These are phyloP conservation scores for Tolypocladium inflatum DNA, from an alignment of 2,329 filamentous ascomycete species.

Conservation along the genomic window DNA sequence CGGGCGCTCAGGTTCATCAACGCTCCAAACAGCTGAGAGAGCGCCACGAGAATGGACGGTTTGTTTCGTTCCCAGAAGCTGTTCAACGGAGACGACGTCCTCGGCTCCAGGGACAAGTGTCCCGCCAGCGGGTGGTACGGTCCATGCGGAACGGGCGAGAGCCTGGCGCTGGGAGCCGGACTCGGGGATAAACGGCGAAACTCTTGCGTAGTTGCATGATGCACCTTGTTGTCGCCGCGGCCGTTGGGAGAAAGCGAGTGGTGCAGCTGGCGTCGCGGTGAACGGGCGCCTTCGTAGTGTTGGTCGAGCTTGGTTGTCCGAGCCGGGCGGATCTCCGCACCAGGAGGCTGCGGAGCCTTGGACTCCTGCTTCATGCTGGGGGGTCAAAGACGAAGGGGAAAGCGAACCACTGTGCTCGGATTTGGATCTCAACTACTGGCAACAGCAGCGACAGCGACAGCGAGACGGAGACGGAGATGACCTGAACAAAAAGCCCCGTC, in stretches of 20 bases:
- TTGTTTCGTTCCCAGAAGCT: conserved; percentile 56
- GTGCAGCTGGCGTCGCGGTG: neutral
- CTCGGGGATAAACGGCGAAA: conserved; percentile 10
- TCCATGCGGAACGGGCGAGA: conserved; percentile 8
- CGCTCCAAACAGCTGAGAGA: conserved; percentile 72
- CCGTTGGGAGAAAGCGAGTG: neutral
- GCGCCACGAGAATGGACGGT: conserved; percentile 61
- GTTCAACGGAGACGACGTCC: conserved; percentile 11
- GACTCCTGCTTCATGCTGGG: neutral
- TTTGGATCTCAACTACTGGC: neutral
- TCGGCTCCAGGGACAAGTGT: neutral
- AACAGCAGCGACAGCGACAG: neutral
- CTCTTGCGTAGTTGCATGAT: neutral
- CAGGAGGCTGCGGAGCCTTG: neutral
- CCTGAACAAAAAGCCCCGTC: neutral
- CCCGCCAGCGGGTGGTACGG: conserved; percentile 1
- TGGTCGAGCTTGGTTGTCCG: neutral
- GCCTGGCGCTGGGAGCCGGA: conserved; percentile 10
- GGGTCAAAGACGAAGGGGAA: neutral
- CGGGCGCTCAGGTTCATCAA: conserved; percentile 79
- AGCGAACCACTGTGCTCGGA: neutral
- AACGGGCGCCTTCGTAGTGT: neutral
- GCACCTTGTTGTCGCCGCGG: neutral
- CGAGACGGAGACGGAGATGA: neutral
- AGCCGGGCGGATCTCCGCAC: neutral